Base-by-base conservation (phyloP, 345 rosid species). In the Hibiscus mutabilis region DNA sequence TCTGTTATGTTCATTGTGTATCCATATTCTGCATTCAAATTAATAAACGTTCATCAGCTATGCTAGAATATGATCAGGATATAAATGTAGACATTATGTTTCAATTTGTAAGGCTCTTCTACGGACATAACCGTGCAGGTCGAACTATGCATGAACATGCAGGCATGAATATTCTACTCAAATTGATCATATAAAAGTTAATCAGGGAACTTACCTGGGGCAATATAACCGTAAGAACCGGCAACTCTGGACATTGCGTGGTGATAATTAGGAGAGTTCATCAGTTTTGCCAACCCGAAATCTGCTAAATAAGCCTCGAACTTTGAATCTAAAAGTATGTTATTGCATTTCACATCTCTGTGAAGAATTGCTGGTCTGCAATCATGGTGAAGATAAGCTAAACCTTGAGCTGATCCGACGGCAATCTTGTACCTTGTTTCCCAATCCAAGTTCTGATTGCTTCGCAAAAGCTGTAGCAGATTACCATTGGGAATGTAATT, bases 1-100 rank as follows among this genome's bases (percentile, higher is more conserved):
- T 94, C 97, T 2, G 98, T 86, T 72, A 94, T 90, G 82, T 94
- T 94, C 96, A 87, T 87, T 4, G 95, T 88, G 87, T 90, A 91
- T 27, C 97, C 98, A 33, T 94, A 94, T 79, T 94, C 98, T 94
- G 93, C 83, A 84, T 64, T 46, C 42, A 66, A 11, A 22, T 1
- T 13, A 22, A 10, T 0, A 47, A 14, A 47, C 18, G 40, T 64
- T 64, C 44, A 21, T 64, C 29, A 19, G 52, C 6, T 21, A 19
- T 64, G 27, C 46, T 42, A 42, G 46, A 42, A 42, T 11, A 42
- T 11, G 46, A 42, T 42, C 46, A 42, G 14, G 46, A 42, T 42
- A 42, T 42, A 11, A 42, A 42, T 42, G 46, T 42, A 2, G 3
- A 42, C 12, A 42, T 42, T 42, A 11, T 42, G 42, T 42, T 42